Base-by-base conservation (phyloP, 2,329 filamentous ascomycete genomes). In the Neonectria faginata region DNA sequence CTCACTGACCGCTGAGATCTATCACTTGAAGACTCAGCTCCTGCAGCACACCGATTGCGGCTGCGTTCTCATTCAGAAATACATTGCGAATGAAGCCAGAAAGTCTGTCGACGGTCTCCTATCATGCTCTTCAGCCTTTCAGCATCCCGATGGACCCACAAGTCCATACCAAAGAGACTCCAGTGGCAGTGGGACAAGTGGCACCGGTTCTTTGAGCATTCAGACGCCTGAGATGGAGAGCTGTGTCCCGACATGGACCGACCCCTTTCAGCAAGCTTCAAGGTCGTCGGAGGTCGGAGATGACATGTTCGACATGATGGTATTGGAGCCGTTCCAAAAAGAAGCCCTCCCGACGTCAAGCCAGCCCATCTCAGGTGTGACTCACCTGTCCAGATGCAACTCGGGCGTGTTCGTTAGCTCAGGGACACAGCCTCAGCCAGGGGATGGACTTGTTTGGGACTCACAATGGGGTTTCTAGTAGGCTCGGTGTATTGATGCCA, bases 31-130 rank as follows among this genome's bases (percentile, higher is more conserved):
- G 65, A 75, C 69, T 1, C 67, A 76, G 50, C 60, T 77, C 2
- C 60, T 77, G 29, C 73, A 69, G 14, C 75, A 77, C 41, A 75
- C 73, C 10, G 72, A 76, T 50, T 77, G 75, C 57, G 69, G 73
- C 60, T 77, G 75, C 29, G 57, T 68, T 27, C 70, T 77, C 8
- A 77, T 77, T 31, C 74, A 76, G 42, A 73, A 67, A 39, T 77
- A 76, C 54, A 77, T 77, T 56, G 71, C 72, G 33, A 70, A 75
- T 18, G 74, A 77, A 57, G 75, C 75, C 2, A 71, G 71, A 59
- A 75, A 70, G 57, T 73, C 74, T 5, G 74, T 77, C 3, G 70
- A 74, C 25, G 70, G 70, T 4, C 54, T 74, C 36, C 27, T 65
- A 14, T 47, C 62, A 16, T 71, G 64, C 29, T 64, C 70, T 29